phyloP scores from a whole-genome alignment of 164 flowering plant species.

The Aristolochia contorta region DNA sequence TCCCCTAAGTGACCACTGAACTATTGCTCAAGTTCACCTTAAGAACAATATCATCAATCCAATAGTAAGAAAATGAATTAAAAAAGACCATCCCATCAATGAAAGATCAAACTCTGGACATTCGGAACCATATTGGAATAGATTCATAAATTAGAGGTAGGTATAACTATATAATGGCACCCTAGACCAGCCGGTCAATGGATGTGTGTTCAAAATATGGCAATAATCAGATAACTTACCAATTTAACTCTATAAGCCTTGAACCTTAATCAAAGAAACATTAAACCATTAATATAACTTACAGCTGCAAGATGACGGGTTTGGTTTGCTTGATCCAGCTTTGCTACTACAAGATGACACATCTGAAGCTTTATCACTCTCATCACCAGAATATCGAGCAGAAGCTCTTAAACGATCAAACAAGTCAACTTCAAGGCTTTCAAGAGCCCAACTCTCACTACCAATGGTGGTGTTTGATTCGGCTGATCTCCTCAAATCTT shows the following conservation, averaged over 20 bases:
- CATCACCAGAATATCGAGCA: conserved; percentile 40
- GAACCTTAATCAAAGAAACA: not conserved
- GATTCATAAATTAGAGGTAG: too few relatives aligned
- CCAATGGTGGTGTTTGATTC: conserved; percentile 67
- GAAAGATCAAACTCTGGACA: too few relatives aligned
- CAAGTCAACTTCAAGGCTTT: conserved; percentile 61
- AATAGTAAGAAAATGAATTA: too few relatives aligned
- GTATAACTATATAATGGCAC: too few relatives aligned
- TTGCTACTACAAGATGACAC: conserved; percentile 14
- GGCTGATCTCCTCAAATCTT: conserved; percentile 53
- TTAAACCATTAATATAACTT: conserved; percentile 10
- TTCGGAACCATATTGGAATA: too few relatives aligned
- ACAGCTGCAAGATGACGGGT: conserved; percentile 22
- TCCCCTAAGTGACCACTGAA: too few relatives aligned
- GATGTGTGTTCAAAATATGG: too few relatives aligned
- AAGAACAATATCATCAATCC: too few relatives aligned
- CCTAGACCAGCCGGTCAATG: too few relatives aligned
- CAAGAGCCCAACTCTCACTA: conserved; percentile 55
- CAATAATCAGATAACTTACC: too few relatives aligned
- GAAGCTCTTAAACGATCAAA: conserved; percentile 78
- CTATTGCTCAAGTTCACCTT: too few relatives aligned
- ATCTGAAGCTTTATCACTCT: conserved; percentile 18
- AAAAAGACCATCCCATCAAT: too few relatives aligned
- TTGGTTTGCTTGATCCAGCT: conserved; percentile 12
- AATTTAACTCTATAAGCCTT: not conserved